Base-by-base conservation (phyloP, 495 filamentous ascomycete species). In the Tirmania nivea region DNA sequence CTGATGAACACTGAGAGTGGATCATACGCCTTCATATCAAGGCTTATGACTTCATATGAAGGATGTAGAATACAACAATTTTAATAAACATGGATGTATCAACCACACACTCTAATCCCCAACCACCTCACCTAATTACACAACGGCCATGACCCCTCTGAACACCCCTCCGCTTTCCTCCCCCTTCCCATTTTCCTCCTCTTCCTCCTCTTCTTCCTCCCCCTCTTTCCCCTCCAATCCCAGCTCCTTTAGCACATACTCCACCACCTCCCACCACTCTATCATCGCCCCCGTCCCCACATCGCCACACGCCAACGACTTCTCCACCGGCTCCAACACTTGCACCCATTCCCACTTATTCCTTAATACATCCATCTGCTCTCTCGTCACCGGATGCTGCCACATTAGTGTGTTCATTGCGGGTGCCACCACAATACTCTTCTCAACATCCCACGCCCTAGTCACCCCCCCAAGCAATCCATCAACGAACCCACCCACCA, bases 351-450 rank as follows among this genome's bases (percentile, higher is more conserved):
- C 81, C 35, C 70, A 65, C 10, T 52, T 51, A 3, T 45, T 1
- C 67, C 66, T 65, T 36, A 94, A 67, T 0, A 81, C 66, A n/a
- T 63, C 59, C 10, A 94, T 63, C 52, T 92, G 83, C 56, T 77
- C 75, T 49, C 62, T 69, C 0, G 86, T 94, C 39, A 94, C 67
- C 16, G 87, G 87, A 67, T 94, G 83, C 51, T 70, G 69, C 81
- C 81, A 94, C 89, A 93, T 93, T 3, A 78, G 78, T n/a, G 79
- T 84, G 68, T 92, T 89, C 84, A 92, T 87, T 12, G 79, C 76
- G 45, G 78, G 82, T n/a, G 73, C 81, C 0, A 83, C 79, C 5
- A 81, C 42, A 50, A 84, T 80, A 34, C 65, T 63, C 64, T 76
- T 78, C 35, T 36, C 37, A 14, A 45, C 79, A 67, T 94, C 88